Evolutionary conservation across 163 green algal species (phyloP).

Genomic region (Scenedesmus sp.): DNA sequence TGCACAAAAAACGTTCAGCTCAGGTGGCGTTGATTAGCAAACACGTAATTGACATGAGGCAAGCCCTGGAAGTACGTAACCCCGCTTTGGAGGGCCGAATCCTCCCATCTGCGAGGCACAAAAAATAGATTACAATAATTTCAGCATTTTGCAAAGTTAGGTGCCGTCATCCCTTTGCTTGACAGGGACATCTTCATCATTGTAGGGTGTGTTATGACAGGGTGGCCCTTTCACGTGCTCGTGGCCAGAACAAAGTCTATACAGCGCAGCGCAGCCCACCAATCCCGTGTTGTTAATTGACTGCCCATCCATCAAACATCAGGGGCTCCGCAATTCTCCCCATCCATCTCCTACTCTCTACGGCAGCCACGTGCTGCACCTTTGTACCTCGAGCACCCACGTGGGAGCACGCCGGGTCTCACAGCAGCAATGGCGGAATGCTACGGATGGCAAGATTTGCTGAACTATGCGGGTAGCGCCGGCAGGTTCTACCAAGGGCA

Average conservation of each 20-base stretch:
- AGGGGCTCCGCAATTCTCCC: background rate
- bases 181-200: background rate
- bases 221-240: background rate
- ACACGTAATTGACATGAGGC: background rate
- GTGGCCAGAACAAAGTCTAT: background rate
- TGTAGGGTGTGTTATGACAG: background rate
- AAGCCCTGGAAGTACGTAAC: background rate
- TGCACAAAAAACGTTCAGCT: no score
- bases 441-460: slow-evolving; percentile 53
- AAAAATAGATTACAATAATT: background rate
- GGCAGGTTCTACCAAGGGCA: slow-evolving; percentile 40
- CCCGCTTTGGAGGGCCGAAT: background rate
- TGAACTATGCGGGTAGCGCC: slow-evolving; percentile 1
- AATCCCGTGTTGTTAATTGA: background rate
- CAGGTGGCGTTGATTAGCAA: background rate
- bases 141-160: no score
- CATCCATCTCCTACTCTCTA: background rate
- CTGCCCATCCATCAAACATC: background rate
- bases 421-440: slow-evolving; percentile 28
- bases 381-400: background rate
- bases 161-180: background rate
- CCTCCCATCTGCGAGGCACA: no score
- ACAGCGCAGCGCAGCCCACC: background rate
- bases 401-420: background rate
- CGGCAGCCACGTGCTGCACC: background rate